Evolutionary conservation across 2,329 filamentous ascomycete species (phyloP), one percentile per base, ranked within the genome.

Genomic region (Aspergillus sp.): DNA sequence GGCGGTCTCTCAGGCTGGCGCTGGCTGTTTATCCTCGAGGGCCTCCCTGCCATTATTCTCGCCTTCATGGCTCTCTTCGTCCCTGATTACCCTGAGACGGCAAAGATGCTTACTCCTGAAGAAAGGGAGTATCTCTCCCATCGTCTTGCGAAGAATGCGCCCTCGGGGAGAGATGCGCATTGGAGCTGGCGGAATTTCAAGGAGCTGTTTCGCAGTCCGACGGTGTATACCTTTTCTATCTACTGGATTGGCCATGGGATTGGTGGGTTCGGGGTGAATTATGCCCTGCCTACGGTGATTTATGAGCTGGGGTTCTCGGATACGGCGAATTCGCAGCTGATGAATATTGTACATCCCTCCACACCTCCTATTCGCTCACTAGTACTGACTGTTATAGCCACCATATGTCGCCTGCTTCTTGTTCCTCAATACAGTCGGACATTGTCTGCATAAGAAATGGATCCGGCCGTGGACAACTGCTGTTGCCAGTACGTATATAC

Each of bases 291-390:
- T 2, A 78, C 76, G 2, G 76, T 79, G 5, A 75, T 79, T 22
- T 78, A 78, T 44, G 66, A 78, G 52, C 67, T 79, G 3, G 76
- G 76, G 2, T 77, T 78, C 51, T 76, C 75, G 0, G 71, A 68
- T 1, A 78, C 76, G 1, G 71, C 76, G 1, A 68, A 73, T 15
- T 77, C 76, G 7, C 76, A 79, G 62, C 59, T 78, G 52, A 78
- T 79, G 76, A 79, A 77, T 42, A 78, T 79, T 27, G 65, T 68
- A n/a, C n/a, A n/a, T n/a, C n/a, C n/a, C n/a, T n/a, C n/a, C n/a
- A n/a, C n/a, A n/a, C n/a, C n/a, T n/a, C n/a, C n/a, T n/a, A n/a
- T n/a, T n/a, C n/a, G n/a, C n/a, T n/a, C n/a, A n/a, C n/a, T n/a
- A n/a, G n/a, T n/a, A n/a, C n/a, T 34, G 7, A 8, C 5, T 55